phyloP scores from a whole-genome alignment of 2,329 filamentous ascomycete genomes.

The Monilinia laxa region DNA sequence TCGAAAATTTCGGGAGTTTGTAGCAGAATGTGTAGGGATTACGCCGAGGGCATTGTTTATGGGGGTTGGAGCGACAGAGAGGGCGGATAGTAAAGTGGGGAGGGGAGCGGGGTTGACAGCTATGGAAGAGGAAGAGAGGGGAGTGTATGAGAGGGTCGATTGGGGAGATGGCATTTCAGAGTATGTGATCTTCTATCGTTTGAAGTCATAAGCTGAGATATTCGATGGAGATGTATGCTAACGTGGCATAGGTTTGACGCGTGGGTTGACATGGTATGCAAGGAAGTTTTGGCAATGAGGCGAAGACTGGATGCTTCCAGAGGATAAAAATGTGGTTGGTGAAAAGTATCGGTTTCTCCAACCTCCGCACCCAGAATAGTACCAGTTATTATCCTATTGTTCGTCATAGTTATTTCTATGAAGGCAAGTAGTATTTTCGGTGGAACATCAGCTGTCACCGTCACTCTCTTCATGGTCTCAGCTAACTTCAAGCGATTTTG shows the following conservation, averaged over 20 bases:
- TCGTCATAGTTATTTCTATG: neutral
- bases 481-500: too few relatives aligned
- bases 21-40: conserved; percentile 4
- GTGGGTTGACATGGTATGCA: conserved; percentile 21
- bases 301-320: conserved; percentile 8
- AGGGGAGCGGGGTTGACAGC: conserved; percentile 8
- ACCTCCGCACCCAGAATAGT: neutral
- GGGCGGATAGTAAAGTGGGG: neutral
- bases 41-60: conserved; percentile 5
- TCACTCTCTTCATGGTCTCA: neutral
- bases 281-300: conserved; percentile 16
- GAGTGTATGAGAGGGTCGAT: neutral
- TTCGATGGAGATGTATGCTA: neutral
- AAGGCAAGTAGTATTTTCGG: neutral
- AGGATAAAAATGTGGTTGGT: neutral
- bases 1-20: conserved; percentile 16
- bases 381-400: neutral
- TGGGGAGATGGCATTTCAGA: conserved; percentile 8
- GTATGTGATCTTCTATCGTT: neutral
- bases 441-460: neutral
- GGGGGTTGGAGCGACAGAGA: conserved; percentile 13
- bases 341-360: neutral
- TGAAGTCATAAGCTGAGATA: neutral
- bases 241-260: conserved; percentile 4
- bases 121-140: conserved; percentile 9